Base-by-base conservation (phyloP, 768 basidiomycete species). In the Collybiopsis luxurians region DNA sequence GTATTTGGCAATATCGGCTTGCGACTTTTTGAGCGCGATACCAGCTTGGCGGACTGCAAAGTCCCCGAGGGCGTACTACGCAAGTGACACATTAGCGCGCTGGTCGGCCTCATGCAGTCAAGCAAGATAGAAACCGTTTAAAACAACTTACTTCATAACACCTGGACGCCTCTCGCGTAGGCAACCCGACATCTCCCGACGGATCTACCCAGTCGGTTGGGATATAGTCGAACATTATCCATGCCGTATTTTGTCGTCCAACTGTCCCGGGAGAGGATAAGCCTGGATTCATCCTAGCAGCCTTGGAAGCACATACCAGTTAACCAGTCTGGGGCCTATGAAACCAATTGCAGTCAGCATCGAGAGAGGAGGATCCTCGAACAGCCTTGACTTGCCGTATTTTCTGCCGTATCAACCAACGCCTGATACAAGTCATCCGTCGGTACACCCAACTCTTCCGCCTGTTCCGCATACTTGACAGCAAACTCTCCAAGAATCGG, bases 31-130 rank as follows among this genome's bases (percentile, higher is more conserved):
- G 11, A 81, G 62, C 12, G 72, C 73, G 2, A 74, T 63, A 1
- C 65, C 79, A n/a, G 79, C 78, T 66, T 80, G 79, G 21, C 79
- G 78, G 21, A 81, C 79, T 2, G 78, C 79, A 51, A 82, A 82
- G 61, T 82, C 80, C 6, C 76, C 75, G 1, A 80, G 63, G 5
- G 79, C 72, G 59, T 81, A 82, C 77, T 79, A 55, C 19, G 19
- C n/a, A n/a, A n/a, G n/a, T n/a, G n/a, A n/a, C n/a, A n/a, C n/a
- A n/a, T n/a, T n/a, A n/a, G n/a, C n/a, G n/a, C n/a, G n/a, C n/a
- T n/a, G n/a, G n/a, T n/a, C n/a, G n/a, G n/a, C n/a, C n/a, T n/a
- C n/a, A n/a, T n/a, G n/a, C n/a, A n/a, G n/a, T n/a, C n/a, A n/a
- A n/a, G n/a, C n/a, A n/a, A n/a, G n/a, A 12, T 34, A 15, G n/a